Percentiles rank a stretch among this genome's conserved stretches.
These are phyloP conservation scores for Trichoderma brevicompactum DNA, from an alignment of 2,329 filamentous ascomycete species.

Conservation along the genomic window DNA sequence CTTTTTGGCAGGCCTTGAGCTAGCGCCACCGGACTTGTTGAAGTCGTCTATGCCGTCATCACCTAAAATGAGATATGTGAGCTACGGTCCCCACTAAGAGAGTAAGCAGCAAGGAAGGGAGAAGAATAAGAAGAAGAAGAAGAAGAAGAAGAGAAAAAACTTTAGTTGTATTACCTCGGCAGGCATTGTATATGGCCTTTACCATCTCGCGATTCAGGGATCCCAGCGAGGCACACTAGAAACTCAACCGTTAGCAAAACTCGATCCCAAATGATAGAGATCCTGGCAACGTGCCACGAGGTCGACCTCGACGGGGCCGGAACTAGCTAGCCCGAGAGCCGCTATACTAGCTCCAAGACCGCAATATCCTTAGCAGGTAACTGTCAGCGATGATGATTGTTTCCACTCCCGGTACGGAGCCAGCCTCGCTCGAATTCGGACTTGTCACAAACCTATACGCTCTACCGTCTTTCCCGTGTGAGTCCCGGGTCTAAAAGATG, in stretches of 20 bases:
- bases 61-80: constrained; percentile 34
- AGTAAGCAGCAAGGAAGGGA: background rate
- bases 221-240: constrained; percentile 78
- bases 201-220: constrained; percentile 72
- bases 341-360: constrained; percentile 72
- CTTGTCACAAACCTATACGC: constrained; percentile 39
- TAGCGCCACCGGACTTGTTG: constrained; percentile 41
- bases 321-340: constrained; percentile 63
- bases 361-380: constrained; percentile 62
- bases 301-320: constrained; percentile 67
- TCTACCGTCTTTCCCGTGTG: constrained; percentile 39
- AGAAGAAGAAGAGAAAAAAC: too few relatives aligned
- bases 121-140: too few relatives aligned
- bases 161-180: constrained; percentile 56
- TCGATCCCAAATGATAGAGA: background rate
- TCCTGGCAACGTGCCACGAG: constrained; percentile 60
- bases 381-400: constrained; percentile 33
- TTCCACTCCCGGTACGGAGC: constrained; percentile 4
- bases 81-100: background rate
- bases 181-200: constrained; percentile 57
- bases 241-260: constrained; percentile 19
- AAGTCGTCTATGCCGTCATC: constrained; percentile 52
- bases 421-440: constrained; percentile 25
- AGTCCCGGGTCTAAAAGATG: constrained; percentile 42
- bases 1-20: constrained; percentile 35